Conservation (phyloP, 106 monocot genomes). For the Dendrobium chrysotoxum region DNA sequence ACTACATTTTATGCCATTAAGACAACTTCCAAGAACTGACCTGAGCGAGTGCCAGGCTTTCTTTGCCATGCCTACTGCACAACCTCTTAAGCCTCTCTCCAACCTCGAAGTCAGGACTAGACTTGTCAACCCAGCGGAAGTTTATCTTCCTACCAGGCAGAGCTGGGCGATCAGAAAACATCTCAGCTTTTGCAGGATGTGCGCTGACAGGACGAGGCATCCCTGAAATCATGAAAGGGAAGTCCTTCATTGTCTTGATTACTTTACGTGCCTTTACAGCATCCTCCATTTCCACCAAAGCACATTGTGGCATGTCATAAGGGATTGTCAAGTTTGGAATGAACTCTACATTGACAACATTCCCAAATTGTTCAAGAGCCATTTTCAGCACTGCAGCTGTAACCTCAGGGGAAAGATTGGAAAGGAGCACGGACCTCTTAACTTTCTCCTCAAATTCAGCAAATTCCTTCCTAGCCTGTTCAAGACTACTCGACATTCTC, state of each 20-base stretch:
- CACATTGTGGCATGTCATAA: constrained; percentile 49
- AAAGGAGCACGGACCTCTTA: constrained; percentile 68
- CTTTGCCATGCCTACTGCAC: constrained; percentile 39
- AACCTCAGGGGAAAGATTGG: constrained; percentile 64
- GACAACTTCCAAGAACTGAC: constrained; percentile 18
- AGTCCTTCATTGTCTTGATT: constrained; percentile 32
- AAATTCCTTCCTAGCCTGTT: constrained; percentile 43
- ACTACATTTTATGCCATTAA: background rate
- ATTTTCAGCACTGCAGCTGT: constrained; percentile 41
- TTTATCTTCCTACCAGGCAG: constrained; percentile 51
- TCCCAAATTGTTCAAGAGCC: constrained; percentile 69
- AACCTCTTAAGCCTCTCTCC: constrained; percentile 48
- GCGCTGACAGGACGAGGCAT: constrained; percentile 78
- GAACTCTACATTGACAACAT: constrained; percentile 44
- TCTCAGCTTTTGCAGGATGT: constrained; percentile 37
- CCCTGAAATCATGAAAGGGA: constrained; percentile 84
- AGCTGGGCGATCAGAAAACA: constrained; percentile 70
- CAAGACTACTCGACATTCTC: constrained; percentile 12
- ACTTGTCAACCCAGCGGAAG: constrained; percentile 43
- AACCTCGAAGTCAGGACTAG: constrained; percentile 43
- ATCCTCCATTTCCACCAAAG: constrained; percentile 82
- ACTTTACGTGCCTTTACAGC: constrained; percentile 35
- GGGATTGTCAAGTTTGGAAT: constrained; percentile 56
- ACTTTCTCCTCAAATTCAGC: constrained; percentile 71
- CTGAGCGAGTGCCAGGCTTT: constrained; percentile 57